phyloP scores from a whole-genome alignment of 257 asterid genomes.

The Paulownia fortunei region DNA sequence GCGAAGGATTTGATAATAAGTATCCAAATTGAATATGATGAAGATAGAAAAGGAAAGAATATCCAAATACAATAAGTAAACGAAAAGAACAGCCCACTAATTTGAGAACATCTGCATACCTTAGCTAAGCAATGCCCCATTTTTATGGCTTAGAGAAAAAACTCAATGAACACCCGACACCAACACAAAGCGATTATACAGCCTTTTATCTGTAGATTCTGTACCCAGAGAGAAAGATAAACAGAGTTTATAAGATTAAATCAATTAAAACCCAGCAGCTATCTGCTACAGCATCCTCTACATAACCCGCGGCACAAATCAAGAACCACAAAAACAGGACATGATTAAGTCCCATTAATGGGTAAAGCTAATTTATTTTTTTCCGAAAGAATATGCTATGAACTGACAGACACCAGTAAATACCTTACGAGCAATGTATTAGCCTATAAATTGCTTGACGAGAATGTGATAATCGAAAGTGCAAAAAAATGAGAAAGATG shows the following conservation, averaged over 20 bases:
- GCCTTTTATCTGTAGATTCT: slow-evolving; percentile 26
- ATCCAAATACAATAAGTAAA: slow-evolving; percentile 1
- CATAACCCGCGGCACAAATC: slow-evolving; percentile 19
- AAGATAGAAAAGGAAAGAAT: background rate
- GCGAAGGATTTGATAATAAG: too few relatives aligned
- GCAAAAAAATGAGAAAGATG: background rate
- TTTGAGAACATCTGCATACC: slow-evolving; percentile 38
- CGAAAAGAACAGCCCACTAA: background rate
- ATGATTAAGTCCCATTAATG: slow-evolving; percentile 15
- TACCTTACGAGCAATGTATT: background rate
- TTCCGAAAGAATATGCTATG: too few relatives aligned
- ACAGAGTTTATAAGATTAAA: background rate
- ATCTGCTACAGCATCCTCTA: background rate
- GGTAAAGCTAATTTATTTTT: background rate
- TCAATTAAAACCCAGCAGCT: background rate
- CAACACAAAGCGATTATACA: slow-evolving; percentile 22
- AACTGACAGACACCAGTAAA: background rate
- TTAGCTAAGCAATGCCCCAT: slow-evolving; percentile 55
- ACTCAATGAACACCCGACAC: background rate
- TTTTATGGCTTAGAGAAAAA: background rate
- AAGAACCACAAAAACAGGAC: background rate
- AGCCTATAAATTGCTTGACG: background rate
- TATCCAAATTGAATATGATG: background rate
- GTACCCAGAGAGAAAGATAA: background rate
- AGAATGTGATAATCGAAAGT: background rate